Evolutionary conservation across 208 protist species (phyloP), one percentile per base, ranked within the genome.

Genomic region (Trypanosoma lewisi): DNA sequence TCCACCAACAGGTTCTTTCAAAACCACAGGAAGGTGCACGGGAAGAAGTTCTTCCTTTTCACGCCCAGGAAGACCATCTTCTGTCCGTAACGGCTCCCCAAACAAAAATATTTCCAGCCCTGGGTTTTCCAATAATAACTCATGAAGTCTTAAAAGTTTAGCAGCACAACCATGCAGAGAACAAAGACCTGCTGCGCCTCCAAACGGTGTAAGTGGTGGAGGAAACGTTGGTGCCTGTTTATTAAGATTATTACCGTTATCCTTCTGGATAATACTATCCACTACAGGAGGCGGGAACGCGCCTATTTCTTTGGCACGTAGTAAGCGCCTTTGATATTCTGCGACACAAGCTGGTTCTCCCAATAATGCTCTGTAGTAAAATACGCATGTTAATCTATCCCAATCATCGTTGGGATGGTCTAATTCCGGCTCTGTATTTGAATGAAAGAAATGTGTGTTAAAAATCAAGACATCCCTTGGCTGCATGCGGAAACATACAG

Each of bases 391-490:
- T 8, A 97, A 73, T 23, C 91, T 56, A 49, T 55, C 64, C 87
- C 91, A 97, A 19, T 72, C 53, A 19, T 59, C 62, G 4, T 57
- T 73, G n/a, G 25, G 27, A 48, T 82, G 54, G 52, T 67, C 48
- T 30, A 51, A n/a, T 62, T 97, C 88, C 23, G 83, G 60, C 65
- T 97, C 88, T 21, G 89, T 97, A 70, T 97, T 97, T 14, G 85
- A 92, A 78, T 97, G 91, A 45, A 88, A 94, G 71, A 89, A 80
- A 75, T 97, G 91, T n/a, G 91, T 91, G 52, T 97, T 82, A 63
- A 97, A 97, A 45, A 97, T 61, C 21, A 97, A 64, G 11, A 97
- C 76, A 63, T 97, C 91, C n/a, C 83, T 57, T 51, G 89, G 85
- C 28, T 85, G 78, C 75, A 97, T 50, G 17, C 69, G 54, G 16